phyloP scores from a whole-genome alignment of 2,329 filamentous ascomycete species.

The Zasmidium angulare region DNA sequence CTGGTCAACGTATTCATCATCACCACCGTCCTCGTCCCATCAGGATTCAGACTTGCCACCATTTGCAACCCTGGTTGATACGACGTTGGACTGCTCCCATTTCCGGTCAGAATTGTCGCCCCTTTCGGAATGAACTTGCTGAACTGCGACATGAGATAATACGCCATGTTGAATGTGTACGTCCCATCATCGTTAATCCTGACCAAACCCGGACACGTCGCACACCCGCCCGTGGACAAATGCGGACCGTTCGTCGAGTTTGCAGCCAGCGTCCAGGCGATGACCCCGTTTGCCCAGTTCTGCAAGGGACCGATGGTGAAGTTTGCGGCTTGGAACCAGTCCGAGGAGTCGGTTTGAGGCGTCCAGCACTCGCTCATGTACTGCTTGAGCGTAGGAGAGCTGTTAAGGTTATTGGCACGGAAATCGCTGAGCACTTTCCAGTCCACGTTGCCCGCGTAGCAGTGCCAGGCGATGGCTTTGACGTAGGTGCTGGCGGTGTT shows the following conservation, averaged over 20 bases:
- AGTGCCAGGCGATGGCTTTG: slow-evolving; percentile 24
- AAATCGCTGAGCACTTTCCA: slow-evolving; percentile 22
- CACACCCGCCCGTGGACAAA: slow-evolving; percentile 14
- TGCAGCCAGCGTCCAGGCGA: slow-evolving; percentile 21
- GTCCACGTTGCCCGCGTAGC: slow-evolving; percentile 15
- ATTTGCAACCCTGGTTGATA: slow-evolving; percentile 12
- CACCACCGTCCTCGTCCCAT: slow-evolving; percentile 20
- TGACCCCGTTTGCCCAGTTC: slow-evolving; percentile 22
- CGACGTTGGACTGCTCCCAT: slow-evolving; percentile 4
- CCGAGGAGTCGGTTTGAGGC: slow-evolving; percentile 3
- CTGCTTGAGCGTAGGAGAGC: slow-evolving; percentile 12
- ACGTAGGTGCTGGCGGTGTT: slow-evolving; percentile 16
- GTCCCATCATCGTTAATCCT: slow-evolving; percentile 16
- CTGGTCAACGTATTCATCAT: slow-evolving; percentile 15
- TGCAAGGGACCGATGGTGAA: slow-evolving; percentile 24
- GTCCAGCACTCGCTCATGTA: slow-evolving; percentile 27
- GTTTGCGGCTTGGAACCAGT: slow-evolving; percentile 19
- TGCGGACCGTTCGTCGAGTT: slow-evolving; percentile 19
- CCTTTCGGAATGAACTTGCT: slow-evolving; percentile 20
- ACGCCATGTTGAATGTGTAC: slow-evolving; percentile 20
- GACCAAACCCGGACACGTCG: slow-evolving; percentile 17
- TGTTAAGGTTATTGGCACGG: slow-evolving; percentile 9
- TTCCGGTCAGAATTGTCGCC: slow-evolving; percentile 11
- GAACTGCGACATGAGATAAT: slow-evolving; percentile 25
- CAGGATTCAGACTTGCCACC: slow-evolving; percentile 19